These are phyloP conservation scores for Phytophthora podocarpi DNA, from an alignment of 352 stramenopile species.

Conservation along the genomic window DNA sequence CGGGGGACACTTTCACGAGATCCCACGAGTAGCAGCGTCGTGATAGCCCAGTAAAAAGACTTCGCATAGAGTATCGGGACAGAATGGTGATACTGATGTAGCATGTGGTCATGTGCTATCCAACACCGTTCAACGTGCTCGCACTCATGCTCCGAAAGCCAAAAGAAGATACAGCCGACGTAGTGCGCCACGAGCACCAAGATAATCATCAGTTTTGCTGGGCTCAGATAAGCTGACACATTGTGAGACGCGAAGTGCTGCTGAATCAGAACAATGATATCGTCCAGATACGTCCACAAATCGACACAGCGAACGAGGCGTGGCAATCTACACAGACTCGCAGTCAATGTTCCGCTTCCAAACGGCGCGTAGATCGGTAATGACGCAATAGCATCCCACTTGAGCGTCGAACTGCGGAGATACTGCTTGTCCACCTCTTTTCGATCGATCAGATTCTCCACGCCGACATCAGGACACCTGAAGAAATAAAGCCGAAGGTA, in stretches of 20 bases:
- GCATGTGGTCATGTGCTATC: conserved; percentile 61
- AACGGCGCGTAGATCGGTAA: conserved; percentile 52
- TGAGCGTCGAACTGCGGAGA: conserved; percentile 45
- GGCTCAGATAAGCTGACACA: conserved; percentile 71
- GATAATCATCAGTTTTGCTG: conserved; percentile 74
- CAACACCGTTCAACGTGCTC: conserved; percentile 48
- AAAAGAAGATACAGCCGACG: conserved; percentile 71
- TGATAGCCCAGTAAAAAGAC: conserved; percentile 78
- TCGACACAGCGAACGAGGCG: conserved; percentile 58
- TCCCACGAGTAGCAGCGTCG: conserved; percentile 62
- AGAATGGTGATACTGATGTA: conserved; percentile 65
- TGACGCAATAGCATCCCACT: conserved; percentile 57
- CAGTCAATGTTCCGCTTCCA: conserved; percentile 31
- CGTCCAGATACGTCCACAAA: conserved; percentile 62
- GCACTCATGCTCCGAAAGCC: conserved; percentile 67
- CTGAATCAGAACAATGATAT: conserved; percentile 73
- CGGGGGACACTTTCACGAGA: conserved; percentile 64
- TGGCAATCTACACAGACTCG: conserved; percentile 56
- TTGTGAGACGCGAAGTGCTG: conserved; percentile 70
- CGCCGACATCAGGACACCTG: conserved; percentile 39
- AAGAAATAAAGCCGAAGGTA: conserved; percentile 79
- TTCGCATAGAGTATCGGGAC: conserved; percentile 58
- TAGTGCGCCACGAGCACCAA: conserved; percentile 67
- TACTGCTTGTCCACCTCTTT: conserved; percentile 43
- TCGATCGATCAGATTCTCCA: conserved; percentile 53